Evolutionary conservation across 257 asterid species (phyloP), one percentile per base, ranked within the genome.

Genomic region (Echites panduratus): DNA sequence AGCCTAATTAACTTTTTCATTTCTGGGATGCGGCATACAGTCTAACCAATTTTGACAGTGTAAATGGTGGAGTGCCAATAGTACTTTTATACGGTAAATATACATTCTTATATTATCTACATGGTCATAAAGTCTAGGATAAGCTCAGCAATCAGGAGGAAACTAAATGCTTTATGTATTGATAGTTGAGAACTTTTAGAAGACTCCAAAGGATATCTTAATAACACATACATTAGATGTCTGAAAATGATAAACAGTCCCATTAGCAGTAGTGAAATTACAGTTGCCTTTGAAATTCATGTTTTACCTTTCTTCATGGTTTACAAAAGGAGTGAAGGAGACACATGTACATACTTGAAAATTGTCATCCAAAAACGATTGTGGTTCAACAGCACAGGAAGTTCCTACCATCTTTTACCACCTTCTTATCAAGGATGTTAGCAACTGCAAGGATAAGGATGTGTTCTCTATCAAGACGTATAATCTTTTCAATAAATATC

Each of bases 371-470:
- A 74, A 76, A 63, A 63, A 59, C 27, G 61, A 49, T 52, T 56
- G n/a, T 27, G 41, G 56, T 65, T 70, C 72, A 66, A 80, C 57
- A 56, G 43, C 74, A 43, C 7, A 12, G 66, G n/a, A 49, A 43
- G 24, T 45, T 17, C 64, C 73, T 3, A 19, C 74, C 48, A 45
- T 17, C 53, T 19, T 41, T 86, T 87, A 92, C 98, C 96, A 92
- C 83, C 98, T 86, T 84, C 96, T 86, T 70, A 90, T 88, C 90
- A 90, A 83, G 16, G 98, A 92, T 1, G 97, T 82, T 56, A 92
- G 90, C 88, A 92, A 76, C 98, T 91, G 97, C 82, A 80, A 77
- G 57, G 62, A 79, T 72, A 40, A 68, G 66, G 79, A 38, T 69
- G 20, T 70, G 50, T 41, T 61, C 65, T 52, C 40, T 5, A 71